A percentile compares a stretch with the other conserved stretches of the same genome.
Conservation (phyloP, 345 rosid genomes). For the Melaleuca alternifolia region DNA sequence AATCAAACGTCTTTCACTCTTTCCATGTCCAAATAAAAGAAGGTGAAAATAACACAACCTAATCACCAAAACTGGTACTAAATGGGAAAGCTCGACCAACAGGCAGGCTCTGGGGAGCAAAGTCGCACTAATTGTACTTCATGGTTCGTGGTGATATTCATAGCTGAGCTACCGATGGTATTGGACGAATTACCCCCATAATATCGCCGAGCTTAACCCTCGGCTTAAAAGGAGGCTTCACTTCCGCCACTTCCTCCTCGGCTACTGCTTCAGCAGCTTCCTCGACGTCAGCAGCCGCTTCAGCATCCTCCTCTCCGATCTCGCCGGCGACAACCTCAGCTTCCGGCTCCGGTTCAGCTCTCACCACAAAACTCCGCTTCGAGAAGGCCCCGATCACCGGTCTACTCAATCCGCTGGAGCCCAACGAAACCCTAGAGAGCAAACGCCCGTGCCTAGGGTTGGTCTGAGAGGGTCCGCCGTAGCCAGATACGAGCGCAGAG, state of each 20-base stretch:
- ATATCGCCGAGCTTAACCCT: conserved; percentile 53
- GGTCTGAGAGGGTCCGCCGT: conserved; percentile 2
- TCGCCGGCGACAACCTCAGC: conserved; percentile 12
- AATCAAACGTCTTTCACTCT: neutral
- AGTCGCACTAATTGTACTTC: neutral
- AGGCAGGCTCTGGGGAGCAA: neutral
- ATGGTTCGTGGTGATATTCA: fast-evolving
- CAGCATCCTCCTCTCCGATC: conserved; percentile 8
- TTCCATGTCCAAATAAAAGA: neutral
- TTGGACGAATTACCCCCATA: conserved; percentile 47
- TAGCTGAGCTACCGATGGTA: no score
- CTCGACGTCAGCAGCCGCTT: conserved; percentile 9
- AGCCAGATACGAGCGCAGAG: conserved; percentile 22
- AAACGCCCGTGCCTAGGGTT: conserved; percentile 10
- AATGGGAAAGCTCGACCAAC: neutral
- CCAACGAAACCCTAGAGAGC: conserved; percentile 18
- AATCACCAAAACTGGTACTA: neutral
- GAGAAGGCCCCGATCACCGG: conserved; percentile 11
- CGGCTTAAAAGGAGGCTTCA: conserved; percentile 41
- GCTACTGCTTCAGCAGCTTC: conserved; percentile 12
- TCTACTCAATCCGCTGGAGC: conserved; percentile 12
- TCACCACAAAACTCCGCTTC: conserved; percentile 29
- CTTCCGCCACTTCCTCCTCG: conserved; percentile 19
- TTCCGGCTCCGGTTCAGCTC: conserved; percentile 42
- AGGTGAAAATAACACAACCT: neutral